These are phyloP conservation scores for Aspergillus eucalypticola DNA, from an alignment of 2,329 filamentous ascomycete genomes.

Conservation along the genomic window DNA sequence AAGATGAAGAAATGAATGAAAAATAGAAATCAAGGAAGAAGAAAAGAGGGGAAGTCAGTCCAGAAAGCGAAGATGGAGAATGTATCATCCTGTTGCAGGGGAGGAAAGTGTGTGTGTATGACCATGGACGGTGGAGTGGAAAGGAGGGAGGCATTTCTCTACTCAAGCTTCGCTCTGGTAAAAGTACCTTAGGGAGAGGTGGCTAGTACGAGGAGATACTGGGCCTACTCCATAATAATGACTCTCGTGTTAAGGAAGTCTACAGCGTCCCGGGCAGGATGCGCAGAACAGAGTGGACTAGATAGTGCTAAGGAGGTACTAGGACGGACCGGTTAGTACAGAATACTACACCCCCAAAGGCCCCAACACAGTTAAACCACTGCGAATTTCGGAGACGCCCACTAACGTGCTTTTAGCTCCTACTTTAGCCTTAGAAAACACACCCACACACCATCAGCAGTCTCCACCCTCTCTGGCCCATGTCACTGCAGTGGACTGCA, in stretches of 20 bases:
- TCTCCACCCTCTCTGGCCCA: constrained; percentile 27
- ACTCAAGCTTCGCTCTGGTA: background rate
- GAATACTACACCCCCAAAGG: background rate
- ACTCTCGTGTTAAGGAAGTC: background rate
- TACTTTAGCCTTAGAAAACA: constrained; percentile 10
- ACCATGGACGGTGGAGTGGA: background rate
- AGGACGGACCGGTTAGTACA: background rate
- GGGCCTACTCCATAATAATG: background rate
- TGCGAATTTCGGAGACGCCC: constrained; percentile 10
- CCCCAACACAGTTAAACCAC: background rate
- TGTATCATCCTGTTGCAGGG: background rate
- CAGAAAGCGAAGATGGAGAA: background rate
- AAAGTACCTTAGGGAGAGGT: background rate
- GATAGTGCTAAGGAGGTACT: constrained; percentile 4
- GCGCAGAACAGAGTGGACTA: background rate
- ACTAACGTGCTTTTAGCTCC: constrained; percentile 9
- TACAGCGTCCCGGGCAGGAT: background rate
- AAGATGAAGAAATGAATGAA: too few species aligned
- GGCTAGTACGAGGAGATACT: background rate
- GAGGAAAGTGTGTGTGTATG: background rate
- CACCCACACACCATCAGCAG: constrained; percentile 15
- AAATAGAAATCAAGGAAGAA: background rate
- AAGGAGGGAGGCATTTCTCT: background rate
- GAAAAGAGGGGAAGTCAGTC: background rate
- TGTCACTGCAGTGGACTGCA: constrained; percentile 25